Percentiles rank a stretch among this genome's conserved stretches.
Conservation (phyloP, 2,329 filamentous ascomycete genomes). For the Botrytis squamosa region DNA sequence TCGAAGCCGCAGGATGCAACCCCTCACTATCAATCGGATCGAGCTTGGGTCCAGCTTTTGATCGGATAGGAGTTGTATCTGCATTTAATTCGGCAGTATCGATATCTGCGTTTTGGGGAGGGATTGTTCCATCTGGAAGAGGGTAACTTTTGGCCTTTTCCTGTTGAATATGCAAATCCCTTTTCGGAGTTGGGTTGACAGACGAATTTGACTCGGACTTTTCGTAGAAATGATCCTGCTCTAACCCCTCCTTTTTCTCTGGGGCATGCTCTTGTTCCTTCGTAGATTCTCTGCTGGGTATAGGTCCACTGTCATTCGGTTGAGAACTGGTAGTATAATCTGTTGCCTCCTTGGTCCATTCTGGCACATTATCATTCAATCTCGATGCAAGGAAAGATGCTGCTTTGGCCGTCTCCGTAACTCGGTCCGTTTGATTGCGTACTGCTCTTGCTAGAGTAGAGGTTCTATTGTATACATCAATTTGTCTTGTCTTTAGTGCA, state of each 20-base stretch:
- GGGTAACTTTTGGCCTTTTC: constrained; percentile 45
- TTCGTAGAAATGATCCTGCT: constrained; percentile 53
- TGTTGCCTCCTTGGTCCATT: constrained; percentile 33
- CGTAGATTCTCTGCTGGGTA: constrained; percentile 36
- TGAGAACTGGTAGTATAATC: constrained; percentile 22
- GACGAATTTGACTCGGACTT: constrained; percentile 44
- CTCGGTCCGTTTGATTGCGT: constrained; percentile 58
- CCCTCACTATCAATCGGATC: constrained; percentile 36
- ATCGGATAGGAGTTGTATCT: constrained; percentile 40
- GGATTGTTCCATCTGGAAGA: constrained; percentile 52
- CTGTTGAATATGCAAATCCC: constrained; percentile 47
- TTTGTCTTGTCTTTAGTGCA: constrained; percentile 56
- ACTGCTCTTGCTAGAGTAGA: constrained; percentile 63
- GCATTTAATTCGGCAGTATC: constrained; percentile 34
- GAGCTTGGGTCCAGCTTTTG: constrained; percentile 41
- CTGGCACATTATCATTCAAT: constrained; percentile 50
- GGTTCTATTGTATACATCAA: constrained; percentile 62
- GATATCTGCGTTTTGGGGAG: constrained; percentile 38
- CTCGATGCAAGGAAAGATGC: constrained; percentile 58
- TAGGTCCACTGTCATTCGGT: constrained; percentile 28
- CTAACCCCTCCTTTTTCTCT: constrained; percentile 41
- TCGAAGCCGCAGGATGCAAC: constrained; percentile 42
- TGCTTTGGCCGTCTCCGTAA: constrained; percentile 60
- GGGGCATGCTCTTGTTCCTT: constrained; percentile 30
- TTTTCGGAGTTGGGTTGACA: constrained; percentile 40